Evolutionary conservation across 2,329 filamentous ascomycete genomes (phyloP).

Genomic region (Penicillium sp.): DNA sequence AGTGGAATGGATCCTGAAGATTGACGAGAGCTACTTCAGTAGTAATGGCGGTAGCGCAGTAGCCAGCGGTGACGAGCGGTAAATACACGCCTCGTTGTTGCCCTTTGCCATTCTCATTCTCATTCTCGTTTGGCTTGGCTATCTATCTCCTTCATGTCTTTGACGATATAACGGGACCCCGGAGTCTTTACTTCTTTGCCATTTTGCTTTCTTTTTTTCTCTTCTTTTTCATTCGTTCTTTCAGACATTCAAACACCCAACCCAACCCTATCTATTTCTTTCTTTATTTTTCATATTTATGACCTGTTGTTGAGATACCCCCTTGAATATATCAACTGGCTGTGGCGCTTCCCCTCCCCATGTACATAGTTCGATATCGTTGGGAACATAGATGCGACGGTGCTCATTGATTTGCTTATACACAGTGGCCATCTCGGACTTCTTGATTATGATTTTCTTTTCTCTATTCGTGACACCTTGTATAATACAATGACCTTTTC

Average conservation of each 20-base stretch:
- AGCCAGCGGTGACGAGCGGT: constrained; percentile 34
- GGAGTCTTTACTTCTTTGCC: constrained; percentile 30
- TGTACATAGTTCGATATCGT: constrained; percentile 43
- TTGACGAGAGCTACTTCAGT: constrained; percentile 79
- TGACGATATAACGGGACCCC: constrained; percentile 33
- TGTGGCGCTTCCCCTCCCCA: constrained; percentile 36
- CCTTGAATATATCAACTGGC: constrained; percentile 44
- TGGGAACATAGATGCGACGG: constrained; percentile 37
- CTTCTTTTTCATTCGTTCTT: constrained; percentile 10
- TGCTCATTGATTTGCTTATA: constrained; percentile 21
- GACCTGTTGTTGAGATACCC: constrained; percentile 48
- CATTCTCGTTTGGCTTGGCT: background rate
- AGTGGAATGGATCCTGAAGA: constrained; percentile 94
- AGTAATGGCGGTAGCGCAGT: constrained; percentile 37
- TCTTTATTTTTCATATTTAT: constrained; percentile 26
- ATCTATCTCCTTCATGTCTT: constrained; percentile 28
- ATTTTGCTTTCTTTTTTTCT: constrained; percentile 20
- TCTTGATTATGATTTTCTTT: constrained; percentile 4
- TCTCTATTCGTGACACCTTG: background rate
- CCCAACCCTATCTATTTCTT: constrained; percentile 9
- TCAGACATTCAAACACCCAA: constrained; percentile 20
- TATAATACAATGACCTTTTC: background rate
- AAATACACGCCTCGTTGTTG: constrained; percentile 13
- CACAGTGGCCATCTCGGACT: constrained; percentile 17
- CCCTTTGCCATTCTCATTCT: background rate